phyloP scores from a whole-genome alignment of 441 rosid genomes.

The Gossypium davidsonii region DNA sequence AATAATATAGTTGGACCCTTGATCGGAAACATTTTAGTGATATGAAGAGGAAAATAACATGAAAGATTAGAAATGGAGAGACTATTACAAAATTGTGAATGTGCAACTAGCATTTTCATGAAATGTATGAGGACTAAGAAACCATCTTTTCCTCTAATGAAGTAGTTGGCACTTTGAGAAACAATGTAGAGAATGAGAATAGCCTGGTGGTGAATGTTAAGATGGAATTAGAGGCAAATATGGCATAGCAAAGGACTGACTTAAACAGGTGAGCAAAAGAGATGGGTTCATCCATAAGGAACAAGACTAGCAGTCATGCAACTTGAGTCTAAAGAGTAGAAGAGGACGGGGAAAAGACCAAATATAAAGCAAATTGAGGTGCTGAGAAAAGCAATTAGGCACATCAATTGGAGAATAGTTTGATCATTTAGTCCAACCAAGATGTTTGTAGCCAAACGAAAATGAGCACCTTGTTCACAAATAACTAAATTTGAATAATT shows the following conservation, averaged over 20 bases:
- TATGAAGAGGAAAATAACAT: not conserved
- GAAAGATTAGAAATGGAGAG: not conserved
- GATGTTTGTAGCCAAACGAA: not conserved
- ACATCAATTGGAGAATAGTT: not conserved
- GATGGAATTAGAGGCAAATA: not conserved
- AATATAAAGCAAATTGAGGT: not conserved
- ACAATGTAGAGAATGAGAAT: not conserved
- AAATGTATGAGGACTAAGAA: not conserved
- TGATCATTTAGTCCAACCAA: not conserved
- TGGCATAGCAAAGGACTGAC: not conserved
- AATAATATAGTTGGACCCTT: not conserved
- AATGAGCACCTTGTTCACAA: not conserved
- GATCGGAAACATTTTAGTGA: not conserved
- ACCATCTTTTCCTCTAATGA: not conserved
- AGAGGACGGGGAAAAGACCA: constrained; percentile 8
- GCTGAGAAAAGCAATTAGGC: not conserved
- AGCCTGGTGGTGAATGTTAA: not conserved
- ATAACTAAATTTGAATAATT: not conserved
- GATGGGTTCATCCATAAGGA: not conserved
- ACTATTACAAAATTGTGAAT: not conserved
- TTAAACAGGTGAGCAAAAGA: not conserved
- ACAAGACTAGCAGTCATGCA: not conserved
- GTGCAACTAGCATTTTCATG: not conserved
- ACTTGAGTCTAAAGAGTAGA: not conserved
- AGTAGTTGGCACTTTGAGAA: not conserved